Base-by-base conservation (phyloP, 2,329 filamentous ascomycete genomes). In the Cercospora canescens region DNA sequence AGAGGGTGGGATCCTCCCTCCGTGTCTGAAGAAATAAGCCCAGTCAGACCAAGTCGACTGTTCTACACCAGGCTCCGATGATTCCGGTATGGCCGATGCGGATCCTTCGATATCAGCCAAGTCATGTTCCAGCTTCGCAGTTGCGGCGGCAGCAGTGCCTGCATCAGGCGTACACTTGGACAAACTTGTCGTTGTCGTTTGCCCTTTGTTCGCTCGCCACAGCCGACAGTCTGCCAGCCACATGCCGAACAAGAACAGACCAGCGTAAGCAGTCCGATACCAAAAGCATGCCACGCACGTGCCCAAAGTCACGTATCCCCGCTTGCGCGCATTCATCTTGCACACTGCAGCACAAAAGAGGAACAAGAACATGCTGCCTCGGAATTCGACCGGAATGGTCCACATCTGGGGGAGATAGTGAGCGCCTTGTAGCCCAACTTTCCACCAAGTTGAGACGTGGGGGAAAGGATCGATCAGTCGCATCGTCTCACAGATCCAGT, bases 391-490 rank as follows among this genome's bases (percentile, higher is more conserved):
- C 1, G 63, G 57, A 32, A 60, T 65, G 8, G 63, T 56, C 63
- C 63, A 65, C 48, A 56, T n/a, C 48, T 65, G 57, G 12, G 63
- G 57, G 16, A 52, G 50, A 21, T 65, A 65, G 18, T 54, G 37
- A 12, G 18, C 45, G 12, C 41, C 50, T 16, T 26, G 21, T 18
- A 37, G 14, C 4, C 16, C 21, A 18, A 9, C 16, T 8, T 11
- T 3, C 60, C 60, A 57, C 2, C n/a, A 4, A 24, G 55, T 35
- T 2, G 21, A 5, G 28, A 58, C 55, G 24, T 58, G 55, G 1
- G 18, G 55, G 30, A 58, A 58, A 1, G 55, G 55, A 16, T 58
- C 34, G 9, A 21, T 35, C 28, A 32, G 24, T 26, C 56, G 32
- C 12, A 35, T 41, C 14, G 28, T 52, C 16, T 57, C 57, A 11